Conservation (phyloP, 2,329 filamentous ascomycete species). For the Arthrobotrys iridis region DNA sequence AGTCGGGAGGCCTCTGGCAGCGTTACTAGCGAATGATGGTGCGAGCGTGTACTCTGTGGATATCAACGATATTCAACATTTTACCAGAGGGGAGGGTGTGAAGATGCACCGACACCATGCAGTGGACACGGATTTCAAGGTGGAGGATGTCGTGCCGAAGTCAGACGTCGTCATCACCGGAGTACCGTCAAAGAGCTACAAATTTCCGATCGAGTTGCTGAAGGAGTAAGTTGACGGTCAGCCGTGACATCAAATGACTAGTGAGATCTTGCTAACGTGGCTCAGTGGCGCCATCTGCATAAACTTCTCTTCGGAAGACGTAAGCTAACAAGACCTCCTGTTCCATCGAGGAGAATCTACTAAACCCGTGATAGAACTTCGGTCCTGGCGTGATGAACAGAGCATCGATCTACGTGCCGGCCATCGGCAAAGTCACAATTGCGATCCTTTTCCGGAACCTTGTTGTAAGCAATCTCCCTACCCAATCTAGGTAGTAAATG, state of each 20-base stretch:
- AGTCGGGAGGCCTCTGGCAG: constrained; percentile 89
- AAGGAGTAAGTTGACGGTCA: constrained; percentile 67
- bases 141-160: constrained; percentile 83
- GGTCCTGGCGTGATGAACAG: constrained; percentile 89
- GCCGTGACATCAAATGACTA: background rate
- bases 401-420: constrained; percentile 95
- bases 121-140: constrained; percentile 77
- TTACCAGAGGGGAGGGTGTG: constrained; percentile 87
- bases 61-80: constrained; percentile 88
- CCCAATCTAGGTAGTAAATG: background rate
- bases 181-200: constrained; percentile 86
- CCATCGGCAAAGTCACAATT: constrained; percentile 97
- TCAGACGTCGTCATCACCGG: constrained; percentile 96
- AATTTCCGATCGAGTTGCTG: constrained; percentile 84
- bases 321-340: constrained; percentile 46
- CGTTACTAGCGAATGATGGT: constrained; percentile 93
- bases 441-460: constrained; percentile 88
- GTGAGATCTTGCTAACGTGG: constrained; percentile 8
- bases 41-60: constrained; percentile 96
- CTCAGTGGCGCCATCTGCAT: constrained; percentile 85
- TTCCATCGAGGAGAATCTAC: background rate
- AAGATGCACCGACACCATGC: constrained; percentile 87
- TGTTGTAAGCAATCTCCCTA: constrained; percentile 70
- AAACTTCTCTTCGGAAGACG: constrained; percentile 92
- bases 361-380: constrained; percentile 73